phyloP scores from a whole-genome alignment of 768 basidiomycete genomes.

The Pleurotus pulmonarius region DNA sequence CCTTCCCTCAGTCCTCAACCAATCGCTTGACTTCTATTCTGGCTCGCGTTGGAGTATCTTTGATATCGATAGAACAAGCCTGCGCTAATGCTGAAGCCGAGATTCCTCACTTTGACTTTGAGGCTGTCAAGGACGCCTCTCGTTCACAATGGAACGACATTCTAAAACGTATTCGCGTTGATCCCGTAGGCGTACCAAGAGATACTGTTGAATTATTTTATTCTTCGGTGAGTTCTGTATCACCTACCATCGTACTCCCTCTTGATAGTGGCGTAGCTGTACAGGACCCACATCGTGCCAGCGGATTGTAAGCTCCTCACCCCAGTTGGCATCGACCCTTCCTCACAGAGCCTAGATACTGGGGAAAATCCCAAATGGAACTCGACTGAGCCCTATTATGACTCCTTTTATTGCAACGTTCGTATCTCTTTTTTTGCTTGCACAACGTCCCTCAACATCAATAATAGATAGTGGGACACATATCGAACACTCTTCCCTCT shows the following conservation, averaged over 20 bases:
- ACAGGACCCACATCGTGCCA: conserved; percentile 59
- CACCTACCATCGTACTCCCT: neutral
- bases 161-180: conserved; percentile 50
- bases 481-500: conserved; percentile 59
- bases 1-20: conserved; percentile 39
- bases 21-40: conserved; percentile 38
- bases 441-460: neutral
- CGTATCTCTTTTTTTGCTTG: conserved; percentile 10
- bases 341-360: conserved; percentile 35
- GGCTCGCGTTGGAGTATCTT: conserved; percentile 63
- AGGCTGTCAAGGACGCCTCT: conserved; percentile 38
- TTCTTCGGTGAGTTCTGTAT: conserved; percentile 40
- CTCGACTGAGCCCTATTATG: conserved; percentile 62
- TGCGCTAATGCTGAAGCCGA: conserved; percentile 59
- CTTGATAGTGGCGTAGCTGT: conserved; percentile 31
- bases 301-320: conserved; percentile 48
- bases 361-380: conserved; percentile 64
- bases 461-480: conserved; percentile 53
- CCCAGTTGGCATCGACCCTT: neutral
- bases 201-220: conserved; percentile 54
- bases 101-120: conserved; percentile 56
- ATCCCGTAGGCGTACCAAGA: conserved; percentile 39
- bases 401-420: conserved; percentile 68
- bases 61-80: conserved; percentile 59
- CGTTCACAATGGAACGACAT: conserved; percentile 55